A percentile compares a stretch with the other conserved stretches of the same genome.
Conservation (phyloP, 192 early-diverging fungal species). For the Borealophlyctis nickersoniae region DNA sequence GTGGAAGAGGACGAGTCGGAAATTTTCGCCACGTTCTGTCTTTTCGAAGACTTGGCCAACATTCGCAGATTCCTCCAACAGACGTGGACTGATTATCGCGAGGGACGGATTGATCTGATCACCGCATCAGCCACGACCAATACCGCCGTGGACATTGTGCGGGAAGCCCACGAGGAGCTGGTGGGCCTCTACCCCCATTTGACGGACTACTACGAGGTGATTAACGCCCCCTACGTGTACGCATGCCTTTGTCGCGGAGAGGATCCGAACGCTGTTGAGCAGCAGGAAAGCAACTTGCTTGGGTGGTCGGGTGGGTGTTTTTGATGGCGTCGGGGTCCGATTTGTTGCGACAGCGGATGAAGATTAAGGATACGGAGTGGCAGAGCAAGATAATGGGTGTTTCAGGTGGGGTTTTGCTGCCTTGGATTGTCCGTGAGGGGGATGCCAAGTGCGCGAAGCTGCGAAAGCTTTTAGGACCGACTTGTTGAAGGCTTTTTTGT, state of each 20-base stretch:
- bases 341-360: neutral
- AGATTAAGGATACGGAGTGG: neutral
- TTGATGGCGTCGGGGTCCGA: neutral
- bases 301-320: slow-evolving; percentile 5
- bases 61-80: slow-evolving; percentile 11
- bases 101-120: slow-evolving; percentile 7
- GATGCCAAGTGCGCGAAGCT: no score
- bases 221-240: neutral
- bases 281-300: slow-evolving; percentile 1
- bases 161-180: slow-evolving; percentile 9
- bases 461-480: no score
- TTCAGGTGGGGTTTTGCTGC: no score
- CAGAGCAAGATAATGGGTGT: no score
- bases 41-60: slow-evolving; percentile 10
- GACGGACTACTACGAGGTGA: neutral
- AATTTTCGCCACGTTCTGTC: slow-evolving; percentile 3
- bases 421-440: slow-evolving; percentile 50
- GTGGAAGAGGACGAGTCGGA: neutral
- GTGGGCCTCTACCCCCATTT: neutral
- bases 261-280: neutral
- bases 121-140: slow-evolving; percentile 16
- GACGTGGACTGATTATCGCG: neutral
- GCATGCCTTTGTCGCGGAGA: slow-evolving; percentile 2
- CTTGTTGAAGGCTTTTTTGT: slow-evolving; percentile 43
- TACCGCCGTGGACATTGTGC: slow-evolving; percentile 8